Evolutionary conservation across 805 yeast species (phyloP), one percentile per base, ranked within the genome.

Genomic region (Sungouiella blattae): DNA sequence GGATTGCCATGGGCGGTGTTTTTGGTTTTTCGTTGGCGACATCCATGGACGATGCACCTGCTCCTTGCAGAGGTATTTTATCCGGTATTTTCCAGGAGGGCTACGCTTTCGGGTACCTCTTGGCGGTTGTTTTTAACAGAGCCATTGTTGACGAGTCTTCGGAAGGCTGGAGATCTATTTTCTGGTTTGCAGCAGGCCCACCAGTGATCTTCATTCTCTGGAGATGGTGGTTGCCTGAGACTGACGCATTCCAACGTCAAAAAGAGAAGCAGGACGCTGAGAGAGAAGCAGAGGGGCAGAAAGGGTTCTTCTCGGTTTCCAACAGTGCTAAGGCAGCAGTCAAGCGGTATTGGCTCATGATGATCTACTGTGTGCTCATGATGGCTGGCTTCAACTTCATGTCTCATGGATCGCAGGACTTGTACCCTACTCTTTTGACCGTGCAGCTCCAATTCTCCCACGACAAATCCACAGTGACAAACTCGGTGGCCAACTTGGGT

Each of bases 1-100:
- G 86, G 36, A 61, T 80, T 33, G 75, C 78, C 30, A 78, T 81
- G 85, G 88, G 87, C 27, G 87, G 87, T 34, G 61, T 79, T 35
- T 82, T 71, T 50, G 86, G 85, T 24, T 73, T 77, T 39, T 74
- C 80, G 23, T 73, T 81, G 17, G 82, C 83, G 7, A 76, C 80
- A 5, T 79, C 87, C 6, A 65, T 83, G 21, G 85, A 80, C 45
- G 83, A 80, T 49, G 69, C 78, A 32, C 87, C 87, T 1, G 54
- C 54, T 2, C 63, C 58, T 18, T 77, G 82, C 22, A 64, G 76
- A 58, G 82, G 85, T 30, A 66, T 79, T 38, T 58, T 80, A 31
- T 73, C 80, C 23, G 87, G 86, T 31, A 57, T 84, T 27, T 75
- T 87, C 53, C 95, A 86, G 59, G 83, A 85, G 55, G 95, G 95